Evolutionary conservation across 169 alveolate genomes (phyloP).

Genomic region (Plasmodium adleri): DNA sequence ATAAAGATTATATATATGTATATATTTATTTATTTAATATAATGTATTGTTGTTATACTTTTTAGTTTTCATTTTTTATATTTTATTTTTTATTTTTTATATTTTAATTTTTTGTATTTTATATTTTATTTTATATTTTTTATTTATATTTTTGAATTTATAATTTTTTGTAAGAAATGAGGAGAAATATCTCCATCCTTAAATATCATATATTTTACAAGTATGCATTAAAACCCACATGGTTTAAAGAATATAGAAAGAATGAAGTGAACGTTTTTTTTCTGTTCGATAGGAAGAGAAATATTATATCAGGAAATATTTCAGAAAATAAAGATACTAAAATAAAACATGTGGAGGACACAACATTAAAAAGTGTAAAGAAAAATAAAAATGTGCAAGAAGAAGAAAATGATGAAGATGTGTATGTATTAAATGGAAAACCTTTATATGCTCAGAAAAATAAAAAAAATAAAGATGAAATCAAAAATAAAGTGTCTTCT

Average conservation of each 20-base stretch:
- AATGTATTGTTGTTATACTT: too few species aligned
- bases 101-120: too few species aligned
- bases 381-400: slow-evolving; percentile 40
- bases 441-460: slow-evolving; percentile 53
- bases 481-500: slow-evolving; percentile 16
- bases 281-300: slow-evolving; percentile 10
- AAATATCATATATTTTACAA: too few species aligned
- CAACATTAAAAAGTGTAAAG: slow-evolving; percentile 48
- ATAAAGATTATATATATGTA: too few species aligned
- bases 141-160: too few species aligned
- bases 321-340: slow-evolving; percentile 38
- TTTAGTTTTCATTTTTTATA: too few species aligned
- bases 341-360: slow-evolving; percentile 25
- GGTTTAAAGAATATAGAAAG: background rate
- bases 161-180: too few species aligned
- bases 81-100: too few species aligned
- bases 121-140: too few species aligned
- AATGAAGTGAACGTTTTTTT: background rate
- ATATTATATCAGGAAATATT: slow-evolving; percentile 17
- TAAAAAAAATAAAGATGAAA: slow-evolving; percentile 44
- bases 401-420: slow-evolving; percentile 33
- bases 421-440: slow-evolving; percentile 63
- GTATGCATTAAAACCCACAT: background rate
- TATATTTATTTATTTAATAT: too few species aligned
- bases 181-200: too few species aligned